Evolutionary conservation across 2,329 filamentous ascomycete genomes (phyloP).

Genomic region (Zalaria sp.): DNA sequence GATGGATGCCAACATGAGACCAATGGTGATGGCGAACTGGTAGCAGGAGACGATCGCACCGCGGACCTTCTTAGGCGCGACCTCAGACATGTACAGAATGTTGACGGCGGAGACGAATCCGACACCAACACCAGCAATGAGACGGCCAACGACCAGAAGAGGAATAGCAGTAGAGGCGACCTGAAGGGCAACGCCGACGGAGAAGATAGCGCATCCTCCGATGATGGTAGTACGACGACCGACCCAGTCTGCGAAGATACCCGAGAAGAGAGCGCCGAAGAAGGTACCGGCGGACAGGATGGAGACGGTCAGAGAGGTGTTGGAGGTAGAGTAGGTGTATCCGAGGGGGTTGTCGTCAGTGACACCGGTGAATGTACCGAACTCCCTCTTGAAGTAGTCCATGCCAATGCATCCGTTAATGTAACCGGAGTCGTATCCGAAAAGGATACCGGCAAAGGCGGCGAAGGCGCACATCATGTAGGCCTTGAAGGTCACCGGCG

Average conservation of each 20-base stretch:
- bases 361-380: constrained; percentile 10
- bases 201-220: constrained; percentile 47
- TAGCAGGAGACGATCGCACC: constrained; percentile 68
- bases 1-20: constrained; percentile 59
- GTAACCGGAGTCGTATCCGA: constrained; percentile 45
- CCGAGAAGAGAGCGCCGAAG: constrained; percentile 49
- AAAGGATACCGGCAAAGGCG: constrained; percentile 46
- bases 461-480: constrained; percentile 48
- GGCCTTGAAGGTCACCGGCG: constrained; percentile 28
- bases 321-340: constrained; percentile 15
- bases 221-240: constrained; percentile 54
- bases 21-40: constrained; percentile 72
- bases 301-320: constrained; percentile 51
- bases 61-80: constrained; percentile 51
- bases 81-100: constrained; percentile 30
- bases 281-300: constrained; percentile 68
- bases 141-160: constrained; percentile 55
- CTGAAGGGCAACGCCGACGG: constrained; percentile 40
- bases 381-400: constrained; percentile 29
- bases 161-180: constrained; percentile 45
- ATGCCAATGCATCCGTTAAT: constrained; percentile 39
- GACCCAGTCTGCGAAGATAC: constrained; percentile 47
- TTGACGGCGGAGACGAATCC: constrained; percentile 54
- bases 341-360: constrained; percentile 8
- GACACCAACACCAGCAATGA: constrained; percentile 62